phyloP scores from a whole-genome alignment of 1,284 basidiomycete genomes.

The Moniliophthora roreri region DNA sequence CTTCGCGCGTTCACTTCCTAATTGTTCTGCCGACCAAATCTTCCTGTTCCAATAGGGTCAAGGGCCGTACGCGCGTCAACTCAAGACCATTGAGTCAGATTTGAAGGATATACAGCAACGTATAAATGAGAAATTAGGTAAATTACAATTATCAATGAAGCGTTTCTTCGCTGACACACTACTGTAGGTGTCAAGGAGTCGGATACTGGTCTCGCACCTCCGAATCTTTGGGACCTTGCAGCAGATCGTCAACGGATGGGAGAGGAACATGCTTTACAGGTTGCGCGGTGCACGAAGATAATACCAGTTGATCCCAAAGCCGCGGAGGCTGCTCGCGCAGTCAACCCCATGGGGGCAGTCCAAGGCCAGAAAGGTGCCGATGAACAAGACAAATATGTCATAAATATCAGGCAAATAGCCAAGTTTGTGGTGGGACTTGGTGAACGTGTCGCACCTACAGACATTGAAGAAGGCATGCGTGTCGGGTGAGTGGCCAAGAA shows the following conservation, averaged over 20 bases:
- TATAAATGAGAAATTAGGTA: slow-evolving; percentile 94
- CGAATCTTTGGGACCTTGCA: slow-evolving; percentile 94
- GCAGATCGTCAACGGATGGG: slow-evolving; percentile 89
- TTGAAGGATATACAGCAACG: slow-evolving; percentile 97
- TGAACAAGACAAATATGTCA: slow-evolving; percentile 98
- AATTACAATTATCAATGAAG: slow-evolving; percentile 19
- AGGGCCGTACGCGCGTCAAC: slow-evolving; percentile 90
- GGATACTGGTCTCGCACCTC: slow-evolving; percentile 95
- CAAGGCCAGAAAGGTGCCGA: slow-evolving; percentile 90
- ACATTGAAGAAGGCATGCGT: slow-evolving; percentile 99
- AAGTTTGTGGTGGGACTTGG: slow-evolving; percentile 99
- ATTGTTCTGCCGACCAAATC: slow-evolving; percentile 6
- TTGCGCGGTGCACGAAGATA: slow-evolving; percentile 98
- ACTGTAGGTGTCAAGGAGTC: slow-evolving; percentile 89
- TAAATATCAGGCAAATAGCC: slow-evolving; percentile 99
- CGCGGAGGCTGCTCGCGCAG: slow-evolving; percentile 70
- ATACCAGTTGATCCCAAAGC: slow-evolving; percentile 78
- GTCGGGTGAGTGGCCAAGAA: slow-evolving; percentile 73
- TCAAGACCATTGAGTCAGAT: slow-evolving; percentile 91
- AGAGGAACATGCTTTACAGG: slow-evolving; percentile 93
- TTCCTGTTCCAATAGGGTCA: slow-evolving; percentile 81
- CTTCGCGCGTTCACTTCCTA: slow-evolving; percentile 4
- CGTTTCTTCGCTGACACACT: slow-evolving; percentile 10
- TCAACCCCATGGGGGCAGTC: slow-evolving; percentile 71
- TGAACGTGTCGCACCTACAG: slow-evolving; percentile 94